Evolutionary conservation across 2,329 filamentous ascomycete genomes (phyloP).

Genomic region (Fusarium neocosmosporiellum): DNA sequence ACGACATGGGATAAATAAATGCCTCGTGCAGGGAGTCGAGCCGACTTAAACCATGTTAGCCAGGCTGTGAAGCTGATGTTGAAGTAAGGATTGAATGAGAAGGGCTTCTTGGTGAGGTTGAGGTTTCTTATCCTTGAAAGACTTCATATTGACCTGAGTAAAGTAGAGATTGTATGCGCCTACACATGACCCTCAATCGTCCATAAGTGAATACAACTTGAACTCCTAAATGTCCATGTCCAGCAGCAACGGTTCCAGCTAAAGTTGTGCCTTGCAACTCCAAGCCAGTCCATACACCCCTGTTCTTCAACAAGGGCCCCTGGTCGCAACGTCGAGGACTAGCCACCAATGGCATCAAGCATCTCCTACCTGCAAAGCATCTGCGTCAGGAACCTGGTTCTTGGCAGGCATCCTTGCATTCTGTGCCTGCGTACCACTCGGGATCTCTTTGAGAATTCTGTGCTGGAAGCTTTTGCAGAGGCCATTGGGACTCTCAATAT

Average conservation of each 20-base stretch:
- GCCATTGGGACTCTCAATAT: background rate
- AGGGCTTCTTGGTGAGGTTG: too few species aligned
- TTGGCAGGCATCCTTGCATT: background rate
- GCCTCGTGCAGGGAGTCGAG: background rate
- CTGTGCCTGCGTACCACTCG: background rate
- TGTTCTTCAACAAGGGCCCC: background rate
- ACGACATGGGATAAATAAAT: background rate
- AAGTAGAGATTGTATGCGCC: too few species aligned
- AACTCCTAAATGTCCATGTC: background rate
- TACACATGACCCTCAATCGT: too few species aligned
- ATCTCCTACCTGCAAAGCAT: background rate
- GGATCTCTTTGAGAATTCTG: background rate
- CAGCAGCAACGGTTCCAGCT: background rate
- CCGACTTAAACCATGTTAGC: background rate
- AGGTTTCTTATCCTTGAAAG: too few species aligned
- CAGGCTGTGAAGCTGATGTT: background rate
- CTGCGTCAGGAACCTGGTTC: background rate
- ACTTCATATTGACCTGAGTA: too few species aligned
- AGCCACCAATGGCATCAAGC: background rate
- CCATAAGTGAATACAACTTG: too few species aligned
- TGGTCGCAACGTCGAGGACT: background rate
- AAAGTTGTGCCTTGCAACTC: background rate
- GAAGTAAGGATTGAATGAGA: background rate
- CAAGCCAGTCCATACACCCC: background rate
- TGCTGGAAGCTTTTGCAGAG: background rate